Percentiles rank a stretch among this genome's conserved stretches.
phyloP scores from a whole-genome alignment of 208 protist genomes.

The Porcisia hertigi region DNA sequence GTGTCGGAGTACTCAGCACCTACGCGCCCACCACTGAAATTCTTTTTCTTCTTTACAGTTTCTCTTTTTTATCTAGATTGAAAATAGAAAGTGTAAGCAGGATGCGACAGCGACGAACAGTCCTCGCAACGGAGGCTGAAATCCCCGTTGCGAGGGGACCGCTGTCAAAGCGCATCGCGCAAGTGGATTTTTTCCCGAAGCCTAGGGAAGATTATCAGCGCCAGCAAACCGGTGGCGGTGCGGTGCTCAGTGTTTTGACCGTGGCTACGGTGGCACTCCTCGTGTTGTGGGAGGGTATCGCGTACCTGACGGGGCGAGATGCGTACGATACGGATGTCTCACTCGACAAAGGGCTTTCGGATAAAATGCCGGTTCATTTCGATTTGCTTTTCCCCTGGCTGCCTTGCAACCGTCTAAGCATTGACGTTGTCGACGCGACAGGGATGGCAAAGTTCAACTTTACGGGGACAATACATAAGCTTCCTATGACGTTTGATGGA shows the following conservation, averaged over 20 bases:
- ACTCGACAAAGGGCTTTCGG: conserved; percentile 47
- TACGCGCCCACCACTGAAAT: not conserved
- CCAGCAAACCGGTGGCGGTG: conserved; percentile 51
- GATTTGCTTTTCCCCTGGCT: conserved; percentile 77
- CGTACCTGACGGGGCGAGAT: conserved; percentile 54
- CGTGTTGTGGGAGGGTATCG: conserved; percentile 51
- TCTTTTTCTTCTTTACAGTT: not conserved
- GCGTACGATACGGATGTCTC: conserved; percentile 66
- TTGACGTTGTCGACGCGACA: conserved; percentile 72
- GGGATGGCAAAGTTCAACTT: conserved; percentile 59
- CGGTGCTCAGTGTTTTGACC: conserved; percentile 48
- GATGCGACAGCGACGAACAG: conserved; percentile 17
- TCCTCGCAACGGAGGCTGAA: not conserved
- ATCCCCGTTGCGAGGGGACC: not conserved
- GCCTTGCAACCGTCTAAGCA: conserved; percentile 62
- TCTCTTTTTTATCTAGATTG: not conserved
- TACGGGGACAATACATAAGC: conserved; percentile 60
- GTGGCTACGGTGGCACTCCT: conserved; percentile 47
- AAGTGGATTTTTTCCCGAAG: conserved; percentile 65
- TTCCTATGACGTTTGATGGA: conserved; percentile 34
- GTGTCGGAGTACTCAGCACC: not conserved
- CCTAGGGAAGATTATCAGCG: conserved; percentile 67
- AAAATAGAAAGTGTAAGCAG: too few species aligned
- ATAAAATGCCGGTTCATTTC: conserved; percentile 70
- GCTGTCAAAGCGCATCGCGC: conserved; percentile 37